A percentile compares a stretch with the other conserved stretches of the same genome.
These are phyloP conservation scores for Chloropicon primus DNA, from an alignment of 139 green algal genomes.

Conservation along the genomic window DNA sequence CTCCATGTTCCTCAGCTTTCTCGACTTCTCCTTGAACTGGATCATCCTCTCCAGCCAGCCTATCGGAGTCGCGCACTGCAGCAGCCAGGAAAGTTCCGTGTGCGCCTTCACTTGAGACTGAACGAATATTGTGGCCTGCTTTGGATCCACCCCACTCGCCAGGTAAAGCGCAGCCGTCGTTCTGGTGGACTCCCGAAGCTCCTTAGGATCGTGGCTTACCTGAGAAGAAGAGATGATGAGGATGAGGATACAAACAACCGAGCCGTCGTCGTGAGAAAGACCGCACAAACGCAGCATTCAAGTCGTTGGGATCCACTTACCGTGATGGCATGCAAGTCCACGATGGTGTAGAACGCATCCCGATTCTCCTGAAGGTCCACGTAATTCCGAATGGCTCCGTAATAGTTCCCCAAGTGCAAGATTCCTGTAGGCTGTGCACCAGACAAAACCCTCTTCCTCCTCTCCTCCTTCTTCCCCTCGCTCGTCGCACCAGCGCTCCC, in stretches of 20 bases:
- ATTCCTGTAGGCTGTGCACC: constrained; percentile 92
- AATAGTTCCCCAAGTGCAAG: constrained; percentile 94
- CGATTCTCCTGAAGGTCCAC: constrained; percentile 83
- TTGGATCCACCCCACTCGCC: constrained; percentile 78
- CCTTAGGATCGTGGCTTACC: constrained; percentile 73
- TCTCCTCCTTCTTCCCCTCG: background rate
- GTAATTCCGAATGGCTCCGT: constrained; percentile 94
- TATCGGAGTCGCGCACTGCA: constrained; percentile 81
- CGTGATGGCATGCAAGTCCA: constrained; percentile 94
- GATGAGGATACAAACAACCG: too few species aligned
- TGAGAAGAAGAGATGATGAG: too few species aligned
- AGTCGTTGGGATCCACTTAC: background rate
- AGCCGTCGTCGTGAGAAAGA: too few species aligned
- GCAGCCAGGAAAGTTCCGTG: constrained; percentile 84
- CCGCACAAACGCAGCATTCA: too few species aligned
- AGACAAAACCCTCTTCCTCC: constrained; percentile 69
- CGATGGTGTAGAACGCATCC: constrained; percentile 89
- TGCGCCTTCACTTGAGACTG: constrained; percentile 88
- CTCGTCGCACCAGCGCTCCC: too few species aligned
- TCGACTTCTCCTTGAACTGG: constrained; percentile 93
- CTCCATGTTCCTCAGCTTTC: constrained; percentile 38
- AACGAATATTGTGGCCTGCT: constrained; percentile 62
- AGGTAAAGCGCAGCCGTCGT: constrained; percentile 81
- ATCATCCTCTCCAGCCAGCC: constrained; percentile 94
- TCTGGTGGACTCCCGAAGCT: constrained; percentile 55